Evolutionary conservation across 2,329 filamentous ascomycete species (phyloP), one percentile per base, ranked within the genome.

Genomic region (Aspergillus chevalieri): DNA sequence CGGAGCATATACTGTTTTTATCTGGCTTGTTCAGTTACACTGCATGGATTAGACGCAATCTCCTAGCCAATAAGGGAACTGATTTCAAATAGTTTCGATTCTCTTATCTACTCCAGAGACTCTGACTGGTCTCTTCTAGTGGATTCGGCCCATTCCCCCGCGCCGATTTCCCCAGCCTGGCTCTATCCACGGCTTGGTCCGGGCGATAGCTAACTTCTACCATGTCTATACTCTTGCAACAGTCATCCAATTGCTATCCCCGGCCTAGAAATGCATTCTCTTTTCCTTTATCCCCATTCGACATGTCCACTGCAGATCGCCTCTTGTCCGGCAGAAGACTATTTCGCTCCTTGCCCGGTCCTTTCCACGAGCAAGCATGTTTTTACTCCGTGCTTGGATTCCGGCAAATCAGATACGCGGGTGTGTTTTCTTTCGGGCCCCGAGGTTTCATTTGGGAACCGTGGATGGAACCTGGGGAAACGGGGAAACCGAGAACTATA

Each of bases 321-420:
- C 17, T 21, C 38, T 17, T 41, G 15, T 22, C 10, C 38, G 34
- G 34, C 34, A 36, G 14, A n/a, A 17, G 14, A 36, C 34, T 36
- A 9, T n/a, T 36, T 36, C 34, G n/a, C 26, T 30, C 24, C 12
- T 30, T 36, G 34, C 34, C n/a, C 15, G 34, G 34, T 36, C n/a
- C 8, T 36, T n/a, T 36, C 26, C 10, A 30, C 26, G 26, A 30
- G 10, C 26, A 30, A 30, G 26, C 9, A 30, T 30, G 12, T 30
- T 3, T 30, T 30, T 30, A 12, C 26, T 39, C 36, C n/a, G 3
- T 39, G 36, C 36, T 39, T 39, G 36, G n/a, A 15, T 2, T 19
- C 24, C 45, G 45, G 46, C 52, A 45, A 56, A 56, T 54, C 54
- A 56, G 21, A 24, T 15, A 12, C 9, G 24, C 42, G 8, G 46